Evolutionary conservation across 78 protist genomes (phyloP), one percentile per base, ranked within the genome.

Genomic region (Dictyostelium citrinum): DNA sequence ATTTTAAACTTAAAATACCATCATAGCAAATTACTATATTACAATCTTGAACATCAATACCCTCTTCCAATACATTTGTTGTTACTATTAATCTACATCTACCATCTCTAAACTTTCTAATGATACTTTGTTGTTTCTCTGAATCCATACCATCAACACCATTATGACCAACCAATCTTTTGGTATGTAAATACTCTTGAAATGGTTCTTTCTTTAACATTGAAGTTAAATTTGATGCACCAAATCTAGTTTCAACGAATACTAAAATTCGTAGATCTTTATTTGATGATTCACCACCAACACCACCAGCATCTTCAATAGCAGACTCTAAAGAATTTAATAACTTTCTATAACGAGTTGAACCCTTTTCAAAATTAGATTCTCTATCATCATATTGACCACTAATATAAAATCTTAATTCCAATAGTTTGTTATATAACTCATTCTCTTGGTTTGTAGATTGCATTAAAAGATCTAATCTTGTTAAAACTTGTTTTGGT

Each of bases 1-100:
- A 49, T n/a, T 82, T 68, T 45, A 85, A 70, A 37, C 39, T 24
- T 6, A 33, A 33, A 5, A 55, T 33, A 39, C 74, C 60, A 29
- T 85, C 84, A 29, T 39, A 85, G 29, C 92, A 85, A 43, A 85
- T 61, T 20, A 85, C 51, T 20, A 60, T 5, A 43, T 76, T 76
- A 29, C 83, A 76, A 39, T 22, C 20, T 8, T 22, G 22, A 17
- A 85, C 45, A 64, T 85, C 92, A 2, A 85, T 76, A 29, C 92
- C 92, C 16, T 85, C 92, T 29, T 85, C 83, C 16, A 85, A 29
- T 43, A 85, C 92, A n/a, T 22, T 39, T 7, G 92, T 85, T 8
- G 78, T 22, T 3, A 85, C 83, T 2, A 85, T 20, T 29, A 85
- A 35, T 9, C 49, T 49, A 29, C 77, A 60, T 17, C 61, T 14